Base-by-base conservation (phyloP, 306 rosid species). In the Glycine latifolia region DNA sequence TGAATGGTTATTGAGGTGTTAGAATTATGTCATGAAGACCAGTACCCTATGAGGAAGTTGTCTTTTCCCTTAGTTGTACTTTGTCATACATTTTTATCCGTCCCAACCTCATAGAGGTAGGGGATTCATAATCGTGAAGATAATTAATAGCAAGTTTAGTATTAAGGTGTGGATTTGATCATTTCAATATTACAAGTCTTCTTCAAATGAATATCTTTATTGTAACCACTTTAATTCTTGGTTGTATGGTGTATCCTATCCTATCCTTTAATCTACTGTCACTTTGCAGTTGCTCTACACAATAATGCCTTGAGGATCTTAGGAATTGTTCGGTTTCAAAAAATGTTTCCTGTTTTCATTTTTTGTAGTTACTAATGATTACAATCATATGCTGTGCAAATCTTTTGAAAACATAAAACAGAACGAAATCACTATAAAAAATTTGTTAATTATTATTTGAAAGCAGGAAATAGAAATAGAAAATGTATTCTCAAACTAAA, bases 101-200 rank as follows among this genome's bases (percentile, higher is more conserved):
- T 79, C 58, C 47, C 59, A 55, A 41, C 31, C 10, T 4, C 17
- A 13, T 14, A 6, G 3, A 17, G 35, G 35, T 43, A 65, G 5
- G 33, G 39, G 69, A 65, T 65, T 37, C 41, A 16, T 84, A 54
- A 58, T 67, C 20, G 11, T 35, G 77, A 48, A 79, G 48, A 47
- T 73, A 37, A 44, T 10, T n/a, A 37, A 10, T 43, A 8, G 49
- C 9, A 43, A 15, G 20, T 41, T 43, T 52, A 10, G 43, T 44
- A 48, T 26, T 13, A 60, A 10, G 76, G 37, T 75, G 41, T 37
- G 37, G 35, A 52, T 72, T 70, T 63, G 79, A 63, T 63, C n/a
- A 43, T 68, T 49, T 13, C 73, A 44, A 14, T 10, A 67, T 52
- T 7, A 48, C 39, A 33, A 62, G n/a, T 44, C 26, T 16, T 67